Base-by-base conservation (phyloP, 2,329 filamentous ascomycete species). In the Fusarium sp. region DNA sequence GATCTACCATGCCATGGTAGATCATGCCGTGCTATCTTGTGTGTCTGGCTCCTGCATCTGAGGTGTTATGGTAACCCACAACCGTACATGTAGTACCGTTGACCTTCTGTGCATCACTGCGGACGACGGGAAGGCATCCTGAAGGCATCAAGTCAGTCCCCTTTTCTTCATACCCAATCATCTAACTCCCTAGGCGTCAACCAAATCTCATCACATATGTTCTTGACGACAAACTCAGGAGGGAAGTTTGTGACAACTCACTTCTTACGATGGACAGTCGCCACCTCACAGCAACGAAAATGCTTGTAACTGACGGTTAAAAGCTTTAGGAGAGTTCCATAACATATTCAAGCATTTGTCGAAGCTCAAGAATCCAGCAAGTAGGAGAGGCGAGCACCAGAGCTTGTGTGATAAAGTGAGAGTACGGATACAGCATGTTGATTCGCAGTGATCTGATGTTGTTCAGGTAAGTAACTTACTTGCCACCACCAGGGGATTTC, bases 271-370 rank as follows among this genome's bases (percentile, higher is more conserved):
- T 38, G 35, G 41, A 53, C 25, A 59, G 35, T 71, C 52, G 63
- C 59, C 63, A 71, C 61, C 54, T 47, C 36, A 42, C 38, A 44
- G 55, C 29, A 42, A 54, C 36, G 20, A 55, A 41, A 55, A 52
- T 46, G 31, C 57, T 72, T 68, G 54, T 63, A 54, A 70, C 69
- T 63, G 31, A 58, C 52, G 57, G 62, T 49, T 62, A 67, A 67
- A 62, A 50, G 41, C 39, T 15, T 65, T 52, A 46, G 56, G 60
- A 57, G 39, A 65, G 70, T 61, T 52, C 49, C 39, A 66, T 72
- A 64, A 59, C 54, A 35, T 25, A 15, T 67, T 66, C 72, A 67
- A 70, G 60, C 61, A 66, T 70, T 69, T 57, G 56, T 50, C 49
- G 41, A 45, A 68, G 60, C 44, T 33, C 46, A 39, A 58, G 44